Base-by-base conservation (phyloP, 176 grass and related monocot species). In the Triticum urartu region DNA sequence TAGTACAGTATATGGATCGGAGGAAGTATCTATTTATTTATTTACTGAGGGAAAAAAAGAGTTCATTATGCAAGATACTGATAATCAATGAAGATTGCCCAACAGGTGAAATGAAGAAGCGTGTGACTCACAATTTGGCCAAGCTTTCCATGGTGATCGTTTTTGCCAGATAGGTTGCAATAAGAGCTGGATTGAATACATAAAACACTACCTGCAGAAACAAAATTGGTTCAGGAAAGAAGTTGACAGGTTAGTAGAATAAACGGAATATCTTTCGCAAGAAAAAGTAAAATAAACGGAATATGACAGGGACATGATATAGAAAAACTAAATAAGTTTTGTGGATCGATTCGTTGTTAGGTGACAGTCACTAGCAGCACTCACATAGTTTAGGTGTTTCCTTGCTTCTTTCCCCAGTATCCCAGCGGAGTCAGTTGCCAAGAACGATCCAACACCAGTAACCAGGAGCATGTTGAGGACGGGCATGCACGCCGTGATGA, bases 61-160 rank as follows among this genome's bases (percentile, higher is more conserved):
- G 6, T 67, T 13, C 3, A 76, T 81, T 52, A 32, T 14, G 17
- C 3, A 7, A 24, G 9, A 24, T 40, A 4, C 40, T 76, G 11
- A 4, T 5, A 63, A 26, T 40, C 30, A 74, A 84, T 11, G 72
- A 21, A 36, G 0, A 50, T 26, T 54, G 76, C 24, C 11, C 9
- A 42, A 8, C 7, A 59, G 3, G 36, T 63, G 6, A 20, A 26
- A 72, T 21, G 36, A 83, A 68, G 58, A 88, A 18, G 72, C 18
- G 32, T 34, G 9, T 22, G 43, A 88, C 93, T 91, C 68, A 95
- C 93, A 98, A 64, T 63, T 88, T 89, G 56, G 84, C 79, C 81
- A 98, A 72, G 90, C 90, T 94, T 85, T 95, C 90, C 88, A 94
- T 85, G 22, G 93, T 98, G 86, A 95, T 91, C 22, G 96, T 98